Conservation (phyloP, 2,329 filamentous ascomycete genomes). For the Colletotrichum eleusines region DNA sequence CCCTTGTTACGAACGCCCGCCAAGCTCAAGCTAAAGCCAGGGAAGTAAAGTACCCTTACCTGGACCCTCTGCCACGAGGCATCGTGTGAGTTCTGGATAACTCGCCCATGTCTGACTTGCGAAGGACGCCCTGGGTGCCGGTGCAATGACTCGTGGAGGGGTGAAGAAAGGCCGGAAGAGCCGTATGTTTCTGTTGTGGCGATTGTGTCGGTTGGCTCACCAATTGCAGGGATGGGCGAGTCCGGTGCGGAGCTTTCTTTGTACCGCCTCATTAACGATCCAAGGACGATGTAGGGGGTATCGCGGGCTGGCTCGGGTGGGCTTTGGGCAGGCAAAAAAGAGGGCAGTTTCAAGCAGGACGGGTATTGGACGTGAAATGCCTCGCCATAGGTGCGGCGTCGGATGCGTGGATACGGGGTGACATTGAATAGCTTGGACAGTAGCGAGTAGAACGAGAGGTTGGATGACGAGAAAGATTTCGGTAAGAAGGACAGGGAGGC, state of each 20-base stretch:
- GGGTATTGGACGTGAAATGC: conserved; percentile 1
- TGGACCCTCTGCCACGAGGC: conserved; percentile 38
- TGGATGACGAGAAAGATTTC: conserved; percentile 39
- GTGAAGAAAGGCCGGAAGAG: conserved; percentile 24
- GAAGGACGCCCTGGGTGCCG: conserved; percentile 12
- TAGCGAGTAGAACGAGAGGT: conserved; percentile 11
- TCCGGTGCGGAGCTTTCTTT: conserved; percentile 22
- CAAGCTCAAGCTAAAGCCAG: conserved; percentile 19
- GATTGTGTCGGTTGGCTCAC: conserved; percentile 17
- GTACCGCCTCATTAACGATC: conserved; percentile 11
- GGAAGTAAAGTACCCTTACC: conserved; percentile 25
- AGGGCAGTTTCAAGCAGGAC: not conserved
- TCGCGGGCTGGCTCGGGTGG: conserved; percentile 22
- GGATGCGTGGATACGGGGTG: conserved; percentile 6
- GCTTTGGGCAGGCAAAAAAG: conserved; percentile 18
- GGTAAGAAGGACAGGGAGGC: conserved; percentile 32
- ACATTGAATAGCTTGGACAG: conserved; percentile 16
- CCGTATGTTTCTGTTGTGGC: conserved; percentile 15
- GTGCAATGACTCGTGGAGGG: conserved; percentile 38
- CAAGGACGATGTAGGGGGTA: conserved; percentile 7
- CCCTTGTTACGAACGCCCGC: conserved; percentile 33
- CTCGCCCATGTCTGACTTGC: conserved; percentile 2
- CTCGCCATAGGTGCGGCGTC: conserved; percentile 8
- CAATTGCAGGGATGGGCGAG: conserved; percentile 21
- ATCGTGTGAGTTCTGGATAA: conserved; percentile 13